Base-by-base conservation (phyloP, 2,329 filamentous ascomycete species). In the Raffaelea deltoideospora region DNA sequence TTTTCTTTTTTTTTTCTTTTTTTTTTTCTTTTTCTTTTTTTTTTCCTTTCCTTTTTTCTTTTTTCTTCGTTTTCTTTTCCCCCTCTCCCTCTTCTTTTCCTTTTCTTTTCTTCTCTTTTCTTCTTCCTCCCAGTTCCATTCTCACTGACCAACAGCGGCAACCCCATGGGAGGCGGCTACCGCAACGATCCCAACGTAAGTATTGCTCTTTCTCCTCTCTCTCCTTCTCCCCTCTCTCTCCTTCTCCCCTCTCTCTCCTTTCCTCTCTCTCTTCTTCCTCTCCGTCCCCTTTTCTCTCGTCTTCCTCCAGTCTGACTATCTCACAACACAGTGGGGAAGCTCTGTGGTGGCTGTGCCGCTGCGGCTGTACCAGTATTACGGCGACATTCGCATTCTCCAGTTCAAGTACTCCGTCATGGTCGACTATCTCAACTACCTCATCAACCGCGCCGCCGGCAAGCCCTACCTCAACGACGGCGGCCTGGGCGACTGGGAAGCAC, bases 311-410 rank as follows among this genome's bases (percentile, higher is more conserved):
- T 13, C 23, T 26, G 23, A 8, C 8, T 26, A 26, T 26, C 23
- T 8, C 8, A 26, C 8, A 13, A 13, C 23, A 26, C 8, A 26
- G 23, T n/a, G n/a, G n/a, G n/a, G n/a, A n/a, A n/a, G n/a, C n/a
- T n/a, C n/a, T n/a, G n/a, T n/a, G n/a, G n/a, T n/a, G n/a, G n/a
- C n/a, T n/a, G n/a, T n/a, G n/a, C n/a, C n/a, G n/a, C n/a, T n/a
- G n/a, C n/a, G n/a, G n/a, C n/a, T n/a, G n/a, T n/a, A n/a, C n/a
- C n/a, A n/a, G n/a, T n/a, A n/a, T n/a, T n/a, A n/a, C n/a, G n/a
- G n/a, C 23, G 8, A 26, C 43, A 75, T 76, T 48, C 53, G 76
- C 24, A 75, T 76, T 70, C 76, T 68, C 60, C 76, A 76, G 60
- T 69, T 69, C 50, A 71, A 76, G 48, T 62, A 1, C 64, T 76